Evolutionary conservation across 306 rosid genomes (phyloP).

Genomic region (Pterocarpus macrocarpus): DNA sequence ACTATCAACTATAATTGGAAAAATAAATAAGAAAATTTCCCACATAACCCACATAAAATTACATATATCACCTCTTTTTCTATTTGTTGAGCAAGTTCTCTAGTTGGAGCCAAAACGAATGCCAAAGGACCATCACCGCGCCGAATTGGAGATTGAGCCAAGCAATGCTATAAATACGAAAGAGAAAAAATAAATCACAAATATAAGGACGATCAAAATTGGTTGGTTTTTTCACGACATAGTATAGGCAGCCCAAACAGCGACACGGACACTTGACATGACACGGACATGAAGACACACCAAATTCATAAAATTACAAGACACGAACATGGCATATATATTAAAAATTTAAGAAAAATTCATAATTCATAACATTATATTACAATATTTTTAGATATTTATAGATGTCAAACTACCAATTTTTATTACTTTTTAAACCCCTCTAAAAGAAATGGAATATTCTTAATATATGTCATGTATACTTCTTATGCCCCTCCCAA

Average conservation of each 20-base stretch:
- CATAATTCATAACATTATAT: too few species aligned
- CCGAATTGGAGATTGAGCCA: slow-evolving; percentile 74
- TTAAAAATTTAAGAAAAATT: too few species aligned
- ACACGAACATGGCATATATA: too few species aligned
- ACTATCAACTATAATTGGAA: background rate
- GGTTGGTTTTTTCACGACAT: slow-evolving; percentile 2
- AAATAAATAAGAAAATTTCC: slow-evolving; percentile 26
- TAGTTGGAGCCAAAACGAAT: slow-evolving; percentile 88
- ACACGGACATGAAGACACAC: too few species aligned
- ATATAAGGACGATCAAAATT: slow-evolving; percentile 10
- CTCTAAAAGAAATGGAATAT: too few species aligned
- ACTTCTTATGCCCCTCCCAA: too few species aligned
- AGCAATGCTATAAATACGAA: slow-evolving; percentile 71
- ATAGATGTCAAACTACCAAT: too few species aligned
- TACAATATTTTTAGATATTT: too few species aligned
- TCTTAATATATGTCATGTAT: too few species aligned
- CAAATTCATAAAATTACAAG: too few species aligned
- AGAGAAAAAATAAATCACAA: slow-evolving; percentile 25
- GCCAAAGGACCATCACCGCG: slow-evolving; percentile 89
- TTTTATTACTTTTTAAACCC: too few species aligned
- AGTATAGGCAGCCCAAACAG: background rate
- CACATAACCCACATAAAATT: slow-evolving; percentile 23
- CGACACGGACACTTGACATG: too few species aligned
- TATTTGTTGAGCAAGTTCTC: slow-evolving; percentile 95
- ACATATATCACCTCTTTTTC: slow-evolving; percentile 78